phyloP scores from a whole-genome alignment of 2,329 filamentous ascomycete species.

The Fusarium sp. region DNA sequence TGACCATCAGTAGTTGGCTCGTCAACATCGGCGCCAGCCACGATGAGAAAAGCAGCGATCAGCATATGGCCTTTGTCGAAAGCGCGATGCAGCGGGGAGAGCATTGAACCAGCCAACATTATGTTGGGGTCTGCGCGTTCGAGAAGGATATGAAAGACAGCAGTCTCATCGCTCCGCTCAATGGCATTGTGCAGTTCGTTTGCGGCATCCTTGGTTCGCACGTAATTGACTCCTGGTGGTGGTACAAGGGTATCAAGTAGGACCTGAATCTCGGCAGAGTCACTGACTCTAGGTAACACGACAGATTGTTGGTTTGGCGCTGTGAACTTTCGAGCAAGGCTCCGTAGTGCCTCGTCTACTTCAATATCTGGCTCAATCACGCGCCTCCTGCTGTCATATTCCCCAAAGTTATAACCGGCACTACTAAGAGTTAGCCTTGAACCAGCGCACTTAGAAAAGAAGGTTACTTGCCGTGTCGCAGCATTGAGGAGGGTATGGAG shows the following conservation, averaged over 20 bases:
- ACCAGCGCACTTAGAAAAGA: not conserved
- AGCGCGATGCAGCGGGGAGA: slow-evolving; percentile 40
- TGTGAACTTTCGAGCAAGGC: slow-evolving; percentile 37
- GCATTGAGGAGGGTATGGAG: slow-evolving; percentile 41
- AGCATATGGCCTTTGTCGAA: slow-evolving; percentile 39
- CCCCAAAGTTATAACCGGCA: slow-evolving; percentile 34
- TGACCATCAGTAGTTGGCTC: slow-evolving; percentile 40
- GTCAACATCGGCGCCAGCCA: slow-evolving; percentile 40
- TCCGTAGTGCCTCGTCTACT: slow-evolving; percentile 38
- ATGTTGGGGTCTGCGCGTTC: slow-evolving; percentile 40
- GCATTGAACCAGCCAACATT: slow-evolving; percentile 37
- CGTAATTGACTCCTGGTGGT: slow-evolving; percentile 32
- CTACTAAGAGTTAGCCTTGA: slow-evolving; percentile 15
- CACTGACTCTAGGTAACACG: slow-evolving; percentile 40
- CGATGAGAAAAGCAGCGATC: slow-evolving; percentile 41
- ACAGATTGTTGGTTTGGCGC: slow-evolving; percentile 33
- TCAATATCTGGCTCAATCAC: slow-evolving; percentile 40
- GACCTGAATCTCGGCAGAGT: slow-evolving; percentile 41
- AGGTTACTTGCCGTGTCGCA: slow-evolving; percentile 31
- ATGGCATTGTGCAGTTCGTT: slow-evolving; percentile 38
- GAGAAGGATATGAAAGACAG: slow-evolving; percentile 38
- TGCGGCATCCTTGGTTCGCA: slow-evolving; percentile 31
- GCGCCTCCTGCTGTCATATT: slow-evolving; percentile 36
- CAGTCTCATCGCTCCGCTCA: slow-evolving; percentile 35
- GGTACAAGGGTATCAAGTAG: slow-evolving; percentile 41